Evolutionary conservation across 352 stramenopile genomes (phyloP).

Genomic region (Pseudoperonospora humuli): DNA sequence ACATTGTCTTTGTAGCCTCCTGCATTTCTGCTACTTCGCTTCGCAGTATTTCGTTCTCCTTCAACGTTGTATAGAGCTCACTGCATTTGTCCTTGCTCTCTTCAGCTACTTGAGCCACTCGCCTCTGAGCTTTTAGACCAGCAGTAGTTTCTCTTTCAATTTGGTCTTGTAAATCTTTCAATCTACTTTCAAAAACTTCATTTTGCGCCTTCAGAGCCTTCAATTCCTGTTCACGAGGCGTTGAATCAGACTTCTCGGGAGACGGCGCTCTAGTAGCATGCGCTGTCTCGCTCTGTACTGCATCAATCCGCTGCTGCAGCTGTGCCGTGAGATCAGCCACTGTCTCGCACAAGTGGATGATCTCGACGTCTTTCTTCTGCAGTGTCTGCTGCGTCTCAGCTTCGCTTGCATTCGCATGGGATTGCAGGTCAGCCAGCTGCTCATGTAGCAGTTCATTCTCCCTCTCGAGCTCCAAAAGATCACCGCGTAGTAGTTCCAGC

Average conservation of each 20-base stretch:
- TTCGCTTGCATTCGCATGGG: conserved; percentile 13
- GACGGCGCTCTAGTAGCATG: no score
- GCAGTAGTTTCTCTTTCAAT: conserved; percentile 30
- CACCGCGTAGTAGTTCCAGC: conserved; percentile 45
- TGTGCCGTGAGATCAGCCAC: conserved; percentile 13
- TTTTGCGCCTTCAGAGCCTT: conserved; percentile 32
- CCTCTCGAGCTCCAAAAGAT: conserved; percentile 51
- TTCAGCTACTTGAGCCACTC: conserved; percentile 20
- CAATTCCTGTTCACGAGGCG: conserved; percentile 8
- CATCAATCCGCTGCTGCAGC: neutral
- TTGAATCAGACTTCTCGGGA: neutral
- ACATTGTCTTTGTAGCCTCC: conserved; percentile 27
- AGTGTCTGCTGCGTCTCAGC: conserved; percentile 10
- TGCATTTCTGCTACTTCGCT: conserved; percentile 30
- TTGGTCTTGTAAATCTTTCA: conserved; percentile 31
- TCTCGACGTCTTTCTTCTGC: conserved; percentile 22
- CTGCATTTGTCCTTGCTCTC: conserved; percentile 41
- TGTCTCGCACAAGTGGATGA: conserved; percentile 12
- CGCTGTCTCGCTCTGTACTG: no score
- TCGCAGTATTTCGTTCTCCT: conserved; percentile 61
- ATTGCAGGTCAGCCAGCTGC: conserved; percentile 31
- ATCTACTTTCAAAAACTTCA: conserved; percentile 23
- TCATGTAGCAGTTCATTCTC: conserved; percentile 70
- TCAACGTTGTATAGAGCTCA: conserved; percentile 55
- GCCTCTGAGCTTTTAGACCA: conserved; percentile 25